Conservation (phyloP, 2,329 filamentous ascomycete species). For the Bisporella sp. region DNA sequence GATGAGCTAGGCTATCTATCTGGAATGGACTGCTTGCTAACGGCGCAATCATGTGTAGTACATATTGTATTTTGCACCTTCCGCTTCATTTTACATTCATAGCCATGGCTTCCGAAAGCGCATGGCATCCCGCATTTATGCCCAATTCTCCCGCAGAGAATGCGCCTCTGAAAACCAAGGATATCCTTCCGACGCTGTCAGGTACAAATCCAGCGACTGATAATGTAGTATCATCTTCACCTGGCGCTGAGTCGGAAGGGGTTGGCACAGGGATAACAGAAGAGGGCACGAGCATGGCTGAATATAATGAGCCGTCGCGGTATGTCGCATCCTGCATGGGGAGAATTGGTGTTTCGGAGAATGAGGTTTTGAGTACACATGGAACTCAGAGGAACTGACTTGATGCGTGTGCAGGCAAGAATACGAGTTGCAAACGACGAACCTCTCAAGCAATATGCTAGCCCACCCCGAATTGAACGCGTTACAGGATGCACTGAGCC, state of each 20-base stretch:
- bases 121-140: constrained; percentile 47
- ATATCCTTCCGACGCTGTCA: constrained; percentile 2
- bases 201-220: not conserved
- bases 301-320: not conserved
- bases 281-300: not conserved
- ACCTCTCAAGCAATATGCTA: constrained; percentile 9
- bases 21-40: no score
- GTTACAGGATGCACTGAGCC: constrained; percentile 20
- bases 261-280: not conserved
- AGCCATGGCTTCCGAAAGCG: constrained; percentile 31
- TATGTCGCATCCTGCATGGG: not conserved
- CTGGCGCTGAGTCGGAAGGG: not conserved
- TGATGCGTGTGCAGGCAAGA: not conserved
- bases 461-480: constrained; percentile 16
- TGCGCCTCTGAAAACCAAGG: constrained; percentile 4
- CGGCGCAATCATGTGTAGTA: no score
- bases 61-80: no score
- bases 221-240: not conserved
- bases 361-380: not conserved
- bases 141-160: constrained; percentile 32
- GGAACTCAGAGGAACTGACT: not conserved
- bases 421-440: not conserved
- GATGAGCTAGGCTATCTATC: no score
- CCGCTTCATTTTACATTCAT: not conserved
- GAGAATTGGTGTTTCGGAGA: not conserved